A percentile compares a stretch with the other conserved stretches of the same genome.
Conservation (phyloP, 1,139 yeast species). For the Geotrichum carabidarum region DNA sequence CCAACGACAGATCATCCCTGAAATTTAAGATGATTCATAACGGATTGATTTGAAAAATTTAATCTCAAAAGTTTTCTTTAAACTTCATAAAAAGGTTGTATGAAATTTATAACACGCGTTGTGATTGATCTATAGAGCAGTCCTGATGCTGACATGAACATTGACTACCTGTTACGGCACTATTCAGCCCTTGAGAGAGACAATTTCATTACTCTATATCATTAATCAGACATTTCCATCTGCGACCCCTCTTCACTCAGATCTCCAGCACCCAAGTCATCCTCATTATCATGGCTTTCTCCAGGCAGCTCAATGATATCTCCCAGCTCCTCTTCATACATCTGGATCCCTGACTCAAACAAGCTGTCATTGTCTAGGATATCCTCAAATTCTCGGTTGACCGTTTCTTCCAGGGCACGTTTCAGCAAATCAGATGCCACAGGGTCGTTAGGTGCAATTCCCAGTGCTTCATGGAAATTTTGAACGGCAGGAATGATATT, state of each 20-base stretch:
- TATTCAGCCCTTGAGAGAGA: too few species aligned
- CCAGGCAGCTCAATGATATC: conserved; percentile 8
- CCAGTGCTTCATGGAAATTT: conserved; percentile 72
- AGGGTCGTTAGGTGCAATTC: conserved; percentile 74
- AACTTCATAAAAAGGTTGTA: too few species aligned
- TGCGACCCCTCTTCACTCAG: conserved; percentile 15
- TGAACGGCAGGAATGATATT: conserved; percentile 57
- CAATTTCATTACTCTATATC: neutral
- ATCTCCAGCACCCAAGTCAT: neutral
- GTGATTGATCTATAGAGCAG: too few species aligned
- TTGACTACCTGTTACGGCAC: too few species aligned
- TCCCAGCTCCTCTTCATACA: conserved; percentile 1
- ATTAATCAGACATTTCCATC: conserved; percentile 17
- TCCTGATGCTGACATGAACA: too few species aligned
- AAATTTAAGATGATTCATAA: too few species aligned
- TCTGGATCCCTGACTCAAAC: conserved; percentile 10
- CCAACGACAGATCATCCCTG: too few species aligned
- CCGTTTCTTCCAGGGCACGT: conserved; percentile 63
- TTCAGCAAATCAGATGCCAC: conserved; percentile 76
- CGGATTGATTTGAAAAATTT: too few species aligned
- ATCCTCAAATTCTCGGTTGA: conserved; percentile 16
- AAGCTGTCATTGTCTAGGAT: conserved; percentile 10
- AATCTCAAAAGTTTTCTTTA: too few species aligned
- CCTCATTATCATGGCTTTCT: neutral
- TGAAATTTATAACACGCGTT: too few species aligned